phyloP scores from a whole-genome alignment of 2,329 filamentous ascomycete species.

The Cryoendolithus antarcticus region DNA sequence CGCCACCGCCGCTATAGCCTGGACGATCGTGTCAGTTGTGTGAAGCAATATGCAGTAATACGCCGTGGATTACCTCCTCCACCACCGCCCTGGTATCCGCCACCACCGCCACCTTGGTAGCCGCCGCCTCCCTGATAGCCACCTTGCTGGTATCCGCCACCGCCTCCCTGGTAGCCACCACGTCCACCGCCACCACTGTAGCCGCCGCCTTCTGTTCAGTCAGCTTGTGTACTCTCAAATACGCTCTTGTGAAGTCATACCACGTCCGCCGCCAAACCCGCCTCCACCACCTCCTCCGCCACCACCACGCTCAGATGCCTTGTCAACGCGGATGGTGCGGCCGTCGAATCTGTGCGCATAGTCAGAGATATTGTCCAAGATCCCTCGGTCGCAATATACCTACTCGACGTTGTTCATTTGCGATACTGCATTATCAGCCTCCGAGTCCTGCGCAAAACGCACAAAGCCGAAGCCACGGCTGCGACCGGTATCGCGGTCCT shows the following conservation, averaged over 20 bases:
- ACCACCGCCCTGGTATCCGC: constrained; percentile 12
- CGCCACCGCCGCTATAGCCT: no score
- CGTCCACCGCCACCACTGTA: constrained; percentile 13
- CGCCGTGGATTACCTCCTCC: not conserved
- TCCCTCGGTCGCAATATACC: constrained; percentile 24
- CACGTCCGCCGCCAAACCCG: constrained; percentile 22
- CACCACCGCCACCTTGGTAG: constrained; percentile 9
- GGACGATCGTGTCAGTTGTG: no score
- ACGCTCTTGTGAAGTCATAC: constrained; percentile 12
- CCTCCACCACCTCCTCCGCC: constrained; percentile 42
- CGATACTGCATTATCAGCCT: constrained; percentile 64
- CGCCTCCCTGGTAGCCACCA: no score
- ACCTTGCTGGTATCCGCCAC: no score
- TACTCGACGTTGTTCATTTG: constrained; percentile 87
- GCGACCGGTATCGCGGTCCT: constrained; percentile 90
- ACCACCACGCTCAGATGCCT: constrained; percentile 70
- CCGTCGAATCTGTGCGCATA: constrained; percentile 66
- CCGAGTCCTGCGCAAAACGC: constrained; percentile 64
- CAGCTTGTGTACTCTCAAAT: no score
- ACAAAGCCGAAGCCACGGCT: constrained; percentile 98
- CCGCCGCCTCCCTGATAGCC: no score
- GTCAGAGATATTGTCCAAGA: no score
- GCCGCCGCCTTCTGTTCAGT: constrained; percentile 19
- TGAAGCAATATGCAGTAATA: no score
- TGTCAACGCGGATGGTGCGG: constrained; percentile 87